phyloP scores from a whole-genome alignment of 1,284 basidiomycete species.

The Meira nashicola region DNA sequence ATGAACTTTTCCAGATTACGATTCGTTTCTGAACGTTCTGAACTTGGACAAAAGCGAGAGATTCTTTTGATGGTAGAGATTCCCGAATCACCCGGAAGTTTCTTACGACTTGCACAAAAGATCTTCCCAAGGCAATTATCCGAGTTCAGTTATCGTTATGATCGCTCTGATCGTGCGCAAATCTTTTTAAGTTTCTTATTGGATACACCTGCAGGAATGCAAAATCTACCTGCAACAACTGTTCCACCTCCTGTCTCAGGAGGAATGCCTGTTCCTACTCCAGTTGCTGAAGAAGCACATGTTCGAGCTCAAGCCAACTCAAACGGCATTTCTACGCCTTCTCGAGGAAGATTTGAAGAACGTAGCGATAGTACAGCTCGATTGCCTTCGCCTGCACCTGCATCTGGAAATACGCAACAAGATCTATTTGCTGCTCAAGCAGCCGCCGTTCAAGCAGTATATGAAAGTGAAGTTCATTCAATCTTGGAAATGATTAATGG shows the following conservation, averaged over 20 bases:
- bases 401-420: background rate
- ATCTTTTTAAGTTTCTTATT: constrained; percentile 89
- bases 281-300: background rate
- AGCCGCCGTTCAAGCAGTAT: background rate
- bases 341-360: background rate
- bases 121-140: constrained; percentile 89
- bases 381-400: background rate
- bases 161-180: constrained; percentile 60
- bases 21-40: constrained; percentile 95
- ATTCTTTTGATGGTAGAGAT: constrained; percentile 87
- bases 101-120: constrained; percentile 76
- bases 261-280: constrained; percentile 1
- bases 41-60: constrained; percentile 90
- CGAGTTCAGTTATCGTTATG: constrained; percentile 92
- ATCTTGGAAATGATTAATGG: constrained; percentile 59
- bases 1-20: constrained; percentile 97
- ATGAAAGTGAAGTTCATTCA: constrained; percentile 24
- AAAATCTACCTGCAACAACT: background rate
- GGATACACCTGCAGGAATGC: constrained; percentile 12
- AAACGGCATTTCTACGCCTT: background rate
- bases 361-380: constrained; percentile 7
- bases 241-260: background rate
- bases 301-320: background rate
- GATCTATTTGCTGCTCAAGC: background rate
- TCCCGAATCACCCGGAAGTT: constrained; percentile 72